phyloP scores from a whole-genome alignment of 2,329 filamentous ascomycete genomes.

The Apiospora kogelbergensis region DNA sequence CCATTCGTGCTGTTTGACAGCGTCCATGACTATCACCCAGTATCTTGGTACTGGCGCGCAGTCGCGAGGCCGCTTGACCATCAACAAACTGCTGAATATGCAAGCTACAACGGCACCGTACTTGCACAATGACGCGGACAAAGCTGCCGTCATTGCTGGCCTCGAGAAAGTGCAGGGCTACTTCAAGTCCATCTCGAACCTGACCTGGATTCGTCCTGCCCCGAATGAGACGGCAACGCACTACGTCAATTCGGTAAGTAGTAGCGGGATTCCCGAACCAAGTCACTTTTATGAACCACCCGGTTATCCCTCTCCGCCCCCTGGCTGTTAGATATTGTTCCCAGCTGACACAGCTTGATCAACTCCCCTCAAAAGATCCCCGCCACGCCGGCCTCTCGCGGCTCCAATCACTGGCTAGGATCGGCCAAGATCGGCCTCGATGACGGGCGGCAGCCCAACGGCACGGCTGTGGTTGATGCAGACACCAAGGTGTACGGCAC shows the following conservation, averaged over 20 bases:
- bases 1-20: constrained; percentile 20
- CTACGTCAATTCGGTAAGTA: constrained; percentile 48
- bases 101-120: constrained; percentile 58
- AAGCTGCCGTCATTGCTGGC: constrained; percentile 57
- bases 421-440: constrained; percentile 47
- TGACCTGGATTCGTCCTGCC: constrained; percentile 56
- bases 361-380: constrained; percentile 24
- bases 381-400: constrained; percentile 35
- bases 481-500: constrained; percentile 66
- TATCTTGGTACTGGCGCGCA: constrained; percentile 63
- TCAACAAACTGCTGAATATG: constrained; percentile 57
- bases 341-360: constrained; percentile 9
- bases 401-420: constrained; percentile 50
- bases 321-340: no score
- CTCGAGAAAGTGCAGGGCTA: constrained; percentile 58
- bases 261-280: not conserved
- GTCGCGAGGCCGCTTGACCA: constrained; percentile 58
- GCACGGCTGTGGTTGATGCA: constrained; percentile 60
- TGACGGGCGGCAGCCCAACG: constrained; percentile 47
- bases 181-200: constrained; percentile 50
- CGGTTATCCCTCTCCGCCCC: no score
- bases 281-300: constrained; percentile 17
- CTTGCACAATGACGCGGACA: constrained; percentile 54
- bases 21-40: constrained; percentile 50
- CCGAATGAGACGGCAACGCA: constrained; percentile 50